Percentiles rank a stretch among this genome's conserved stretches.
These are phyloP conservation scores for Entomortierella parvispora DNA, from an alignment of 192 early-diverging fungal genomes.

Conservation along the genomic window DNA sequence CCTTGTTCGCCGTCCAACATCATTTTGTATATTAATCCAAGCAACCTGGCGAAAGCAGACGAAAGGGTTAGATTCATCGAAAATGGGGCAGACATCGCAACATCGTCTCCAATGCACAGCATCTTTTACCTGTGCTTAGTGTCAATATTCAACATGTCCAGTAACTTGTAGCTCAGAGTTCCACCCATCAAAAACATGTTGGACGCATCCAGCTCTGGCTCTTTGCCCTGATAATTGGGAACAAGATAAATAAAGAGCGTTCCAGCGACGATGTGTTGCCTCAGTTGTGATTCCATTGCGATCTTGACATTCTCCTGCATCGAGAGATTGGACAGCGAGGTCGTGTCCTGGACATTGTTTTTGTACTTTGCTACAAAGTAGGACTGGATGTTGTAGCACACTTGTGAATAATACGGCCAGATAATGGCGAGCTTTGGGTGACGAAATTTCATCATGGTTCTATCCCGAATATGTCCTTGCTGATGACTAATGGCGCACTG, in stretches of 20 bases:
- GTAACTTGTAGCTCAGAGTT: constrained; percentile 68
- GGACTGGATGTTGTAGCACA: constrained; percentile 63
- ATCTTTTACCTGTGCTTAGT: constrained; percentile 76
- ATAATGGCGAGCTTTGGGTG: constrained; percentile 73
- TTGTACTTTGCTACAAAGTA: constrained; percentile 62
- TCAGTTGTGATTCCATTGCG: constrained; percentile 61
- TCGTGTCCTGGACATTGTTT: constrained; percentile 51
- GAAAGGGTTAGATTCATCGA: no score
- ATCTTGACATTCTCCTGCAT: constrained; percentile 65
- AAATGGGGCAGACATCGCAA: no score
- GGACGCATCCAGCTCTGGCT: constrained; percentile 53
- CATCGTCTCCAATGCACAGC: no score
- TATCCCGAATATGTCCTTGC: constrained; percentile 68
- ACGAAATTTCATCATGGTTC: constrained; percentile 74
- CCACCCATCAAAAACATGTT: constrained; percentile 73
- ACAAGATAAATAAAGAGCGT: constrained; percentile 64
- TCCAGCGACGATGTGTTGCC: constrained; percentile 60
- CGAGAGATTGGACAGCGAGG: constrained; percentile 50
- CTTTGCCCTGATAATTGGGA: constrained; percentile 48
- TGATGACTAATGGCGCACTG: constrained; percentile 79
- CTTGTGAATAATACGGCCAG: constrained; percentile 63
- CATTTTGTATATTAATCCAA: constrained; percentile 78
- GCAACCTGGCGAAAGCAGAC: constrained; percentile 41
- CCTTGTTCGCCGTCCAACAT: constrained; percentile 73
- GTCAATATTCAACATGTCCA: constrained; percentile 76